These are phyloP conservation scores for Globisporangium iwayamae DNA, from an alignment of 352 stramenopile species.

Conservation along the genomic window DNA sequence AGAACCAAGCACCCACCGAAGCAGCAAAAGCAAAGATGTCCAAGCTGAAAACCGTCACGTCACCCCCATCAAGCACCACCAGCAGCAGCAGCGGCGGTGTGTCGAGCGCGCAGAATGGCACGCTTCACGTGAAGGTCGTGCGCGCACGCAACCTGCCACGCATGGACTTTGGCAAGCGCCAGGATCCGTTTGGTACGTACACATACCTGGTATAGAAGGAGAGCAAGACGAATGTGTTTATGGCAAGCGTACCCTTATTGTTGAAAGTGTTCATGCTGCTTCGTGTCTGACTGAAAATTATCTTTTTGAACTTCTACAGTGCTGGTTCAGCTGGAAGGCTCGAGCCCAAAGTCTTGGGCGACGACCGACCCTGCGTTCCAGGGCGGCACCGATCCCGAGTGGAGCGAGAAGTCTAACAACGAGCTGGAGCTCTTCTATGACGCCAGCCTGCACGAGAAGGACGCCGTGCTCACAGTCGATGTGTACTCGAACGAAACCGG, in stretches of 20 bases:
- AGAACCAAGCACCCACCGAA: not conserved
- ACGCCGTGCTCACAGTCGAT: conserved; percentile 53
- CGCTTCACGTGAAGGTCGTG: conserved; percentile 73
- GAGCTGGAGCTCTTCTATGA: conserved; percentile 85
- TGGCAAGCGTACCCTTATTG: conserved; percentile 5
- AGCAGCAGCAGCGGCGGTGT: not conserved
- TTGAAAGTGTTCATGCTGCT: conserved; percentile 4
- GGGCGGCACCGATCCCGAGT: conserved; percentile 59
- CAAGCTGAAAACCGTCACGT: conserved; percentile 9
- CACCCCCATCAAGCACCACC: not conserved
- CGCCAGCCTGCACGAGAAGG: conserved; percentile 41
- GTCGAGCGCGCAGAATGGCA: conserved; percentile 36
- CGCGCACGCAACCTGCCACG: conserved; percentile 54
- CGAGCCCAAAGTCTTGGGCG: conserved; percentile 51
- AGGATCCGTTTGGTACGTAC: conserved; percentile 65
- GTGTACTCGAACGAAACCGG: conserved; percentile 71
- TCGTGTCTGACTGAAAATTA: conserved; percentile 4
- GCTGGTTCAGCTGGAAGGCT: conserved; percentile 63
- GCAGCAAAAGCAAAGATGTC: conserved; percentile 8
- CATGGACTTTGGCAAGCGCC: conserved; percentile 80
- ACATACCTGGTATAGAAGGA: conserved; percentile 1
- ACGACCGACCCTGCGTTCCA: conserved; percentile 66
- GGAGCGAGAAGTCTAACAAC: conserved; percentile 65
- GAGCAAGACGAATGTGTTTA: not conserved
- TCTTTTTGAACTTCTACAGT: conserved; percentile 28